phyloP scores from a whole-genome alignment of 805 yeast species.

The Cyberlindnera xylosilytica region DNA sequence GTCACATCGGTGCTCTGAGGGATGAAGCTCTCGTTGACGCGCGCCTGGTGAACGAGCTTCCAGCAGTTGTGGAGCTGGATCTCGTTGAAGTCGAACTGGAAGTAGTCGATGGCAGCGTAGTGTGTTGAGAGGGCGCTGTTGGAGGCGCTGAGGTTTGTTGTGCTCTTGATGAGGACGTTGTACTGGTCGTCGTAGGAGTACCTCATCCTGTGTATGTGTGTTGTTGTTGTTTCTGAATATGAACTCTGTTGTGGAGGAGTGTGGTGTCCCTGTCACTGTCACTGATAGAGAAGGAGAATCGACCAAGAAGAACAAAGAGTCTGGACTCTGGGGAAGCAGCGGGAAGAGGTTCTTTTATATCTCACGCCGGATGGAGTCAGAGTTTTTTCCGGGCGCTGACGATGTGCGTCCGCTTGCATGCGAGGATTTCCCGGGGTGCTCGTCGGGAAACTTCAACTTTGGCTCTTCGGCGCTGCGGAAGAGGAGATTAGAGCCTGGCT shows the following conservation, averaged over 20 bases:
- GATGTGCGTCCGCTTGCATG: constrained; percentile 7
- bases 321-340: background rate
- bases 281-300: background rate
- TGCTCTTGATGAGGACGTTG: constrained; percentile 18
- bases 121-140: constrained; percentile 9
- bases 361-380: background rate
- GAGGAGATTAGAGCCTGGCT: no score
- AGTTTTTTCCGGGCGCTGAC: constrained; percentile 8
- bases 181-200: constrained; percentile 27
- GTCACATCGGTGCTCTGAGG: constrained; percentile 34
- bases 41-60: constrained; percentile 35
- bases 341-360: background rate
- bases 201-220: constrained; percentile 7
- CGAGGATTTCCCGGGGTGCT: constrained; percentile 5
- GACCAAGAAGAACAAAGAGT: background rate
- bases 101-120: constrained; percentile 37
- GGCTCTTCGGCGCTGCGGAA: background rate
- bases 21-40: constrained; percentile 27
- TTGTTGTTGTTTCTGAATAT: background rate
- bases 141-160: constrained; percentile 9
- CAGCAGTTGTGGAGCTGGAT: constrained; percentile 38
- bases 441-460: background rate
- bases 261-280: background rate
- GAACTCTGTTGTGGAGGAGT: background rate
- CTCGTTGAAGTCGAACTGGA: constrained; percentile 34